Percentiles rank a stretch among this genome's conserved stretches.
Conservation (phyloP, 2,329 filamentous ascomycete genomes). For the Cercospora sp. region DNA sequence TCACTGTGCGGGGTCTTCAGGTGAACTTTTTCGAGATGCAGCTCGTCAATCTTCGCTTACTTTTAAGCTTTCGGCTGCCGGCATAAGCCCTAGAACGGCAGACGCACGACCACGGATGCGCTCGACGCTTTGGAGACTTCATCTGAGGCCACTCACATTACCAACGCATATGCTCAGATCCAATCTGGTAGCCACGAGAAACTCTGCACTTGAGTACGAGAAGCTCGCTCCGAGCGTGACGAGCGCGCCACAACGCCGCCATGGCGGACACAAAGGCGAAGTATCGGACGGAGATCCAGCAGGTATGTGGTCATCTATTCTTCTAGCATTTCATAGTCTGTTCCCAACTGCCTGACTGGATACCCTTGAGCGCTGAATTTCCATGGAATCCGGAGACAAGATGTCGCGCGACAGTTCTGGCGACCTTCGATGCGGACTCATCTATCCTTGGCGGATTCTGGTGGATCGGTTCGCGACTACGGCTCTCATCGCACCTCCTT, state of each 20-base stretch:
- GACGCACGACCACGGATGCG: not conserved
- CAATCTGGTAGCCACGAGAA: not conserved
- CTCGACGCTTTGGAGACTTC: not conserved
- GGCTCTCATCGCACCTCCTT: not conserved
- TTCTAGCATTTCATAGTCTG: not conserved
- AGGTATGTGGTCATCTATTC: conserved; percentile 59
- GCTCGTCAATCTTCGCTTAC: not conserved
- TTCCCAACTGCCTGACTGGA: not conserved
- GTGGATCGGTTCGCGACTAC: not conserved
- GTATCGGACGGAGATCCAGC: conserved; percentile 97
- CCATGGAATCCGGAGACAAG: not conserved
- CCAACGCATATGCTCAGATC: not conserved
- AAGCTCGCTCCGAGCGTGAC: not conserved
- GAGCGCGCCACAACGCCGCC: conserved; percentile 4
- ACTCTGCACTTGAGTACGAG: not conserved
- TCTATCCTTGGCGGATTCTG: not conserved
- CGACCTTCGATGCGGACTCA: not conserved
- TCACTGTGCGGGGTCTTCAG: not conserved
- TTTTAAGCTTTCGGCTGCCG: not conserved
- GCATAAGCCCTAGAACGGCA: not conserved
- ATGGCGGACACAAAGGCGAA: conserved; percentile 80
- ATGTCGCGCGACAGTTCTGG: not conserved
- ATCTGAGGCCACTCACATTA: not conserved
- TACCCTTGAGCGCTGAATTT: not conserved
- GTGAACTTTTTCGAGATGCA: not conserved